Percentiles rank a stretch among this genome's conserved stretches.
phyloP scores from a whole-genome alignment of 2,329 filamentous ascomycete genomes.

The Monilinia laxa region DNA sequence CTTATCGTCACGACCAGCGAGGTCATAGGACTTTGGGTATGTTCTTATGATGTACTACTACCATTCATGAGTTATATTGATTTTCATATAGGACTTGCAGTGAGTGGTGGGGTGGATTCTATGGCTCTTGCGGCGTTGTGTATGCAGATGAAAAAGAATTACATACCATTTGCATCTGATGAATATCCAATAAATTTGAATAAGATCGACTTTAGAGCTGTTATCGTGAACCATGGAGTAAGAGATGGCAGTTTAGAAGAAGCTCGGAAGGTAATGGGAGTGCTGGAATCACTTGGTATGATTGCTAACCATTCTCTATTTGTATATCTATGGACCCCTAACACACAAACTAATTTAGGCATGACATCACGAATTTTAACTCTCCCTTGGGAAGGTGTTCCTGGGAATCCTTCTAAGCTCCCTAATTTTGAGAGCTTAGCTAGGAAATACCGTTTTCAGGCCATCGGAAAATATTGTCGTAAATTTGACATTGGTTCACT shows the following conservation, averaged over 20 bases:
- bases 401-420: constrained; percentile 45
- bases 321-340: neutral
- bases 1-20: constrained; percentile 8
- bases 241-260: constrained; percentile 54
- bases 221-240: constrained; percentile 59
- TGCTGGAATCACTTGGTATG: constrained; percentile 33
- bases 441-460: constrained; percentile 69
- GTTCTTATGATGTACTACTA: neutral
- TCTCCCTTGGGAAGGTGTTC: constrained; percentile 52
- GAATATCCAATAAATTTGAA: constrained; percentile 2
- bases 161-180: constrained; percentile 12
- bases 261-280: constrained; percentile 48
- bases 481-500: constrained; percentile 55
- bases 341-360: constrained; percentile 27
- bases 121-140: constrained; percentile 88
- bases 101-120: constrained; percentile 95
- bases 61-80: neutral
- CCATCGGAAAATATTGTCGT: constrained; percentile 62
- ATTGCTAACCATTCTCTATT: neutral
- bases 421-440: constrained; percentile 76
- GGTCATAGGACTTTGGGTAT: constrained; percentile 11
- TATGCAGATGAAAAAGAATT: constrained; percentile 43
- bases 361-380: constrained; percentile 37
- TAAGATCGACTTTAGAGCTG: constrained; percentile 43
- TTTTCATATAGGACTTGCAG: constrained; percentile 60